Evolutionary conservation across 805 yeast genomes (phyloP).

Genomic region (Candida coquimbonensis): DNA sequence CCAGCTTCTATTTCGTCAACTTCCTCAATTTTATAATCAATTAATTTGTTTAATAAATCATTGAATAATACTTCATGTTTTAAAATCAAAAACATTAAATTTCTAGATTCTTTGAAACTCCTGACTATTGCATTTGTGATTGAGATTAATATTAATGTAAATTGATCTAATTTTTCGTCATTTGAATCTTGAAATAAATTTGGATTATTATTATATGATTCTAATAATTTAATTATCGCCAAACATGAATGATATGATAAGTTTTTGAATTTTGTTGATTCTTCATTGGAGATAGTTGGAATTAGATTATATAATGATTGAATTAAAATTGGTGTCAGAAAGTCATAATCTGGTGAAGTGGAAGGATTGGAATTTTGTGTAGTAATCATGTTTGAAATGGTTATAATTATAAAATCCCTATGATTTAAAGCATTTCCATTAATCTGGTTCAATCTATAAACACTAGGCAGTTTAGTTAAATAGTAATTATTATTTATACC

Average conservation of each 20-base stretch:
- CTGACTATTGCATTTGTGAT: slow-evolving; percentile 46
- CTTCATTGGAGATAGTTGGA: slow-evolving; percentile 29
- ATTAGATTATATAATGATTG: slow-evolving; percentile 59
- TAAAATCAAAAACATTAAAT: slow-evolving; percentile 43
- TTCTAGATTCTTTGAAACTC: slow-evolving; percentile 43
- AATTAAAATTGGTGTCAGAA: slow-evolving; percentile 41
- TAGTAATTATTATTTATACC: slow-evolving; percentile 38
- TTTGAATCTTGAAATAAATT: slow-evolving; percentile 15
- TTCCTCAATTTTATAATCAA: slow-evolving; percentile 6
- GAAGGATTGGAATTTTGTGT: too few species aligned
- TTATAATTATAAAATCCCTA: slow-evolving; percentile 57
- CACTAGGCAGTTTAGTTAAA: slow-evolving; percentile 43
- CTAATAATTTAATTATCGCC: slow-evolving; percentile 34
- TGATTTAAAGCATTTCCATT: slow-evolving; percentile 39
- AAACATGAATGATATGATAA: slow-evolving; percentile 46
- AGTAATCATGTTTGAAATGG: slow-evolving; percentile 33
- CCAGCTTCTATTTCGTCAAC: slow-evolving; percentile 1
- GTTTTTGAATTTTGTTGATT: slow-evolving; percentile 28
- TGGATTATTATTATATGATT: slow-evolving; percentile 24
- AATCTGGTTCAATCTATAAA: slow-evolving; percentile 36
- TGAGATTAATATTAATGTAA: slow-evolving; percentile 54
- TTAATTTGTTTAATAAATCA: slow-evolving; percentile 5
- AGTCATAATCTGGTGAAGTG: slow-evolving; percentile 13
- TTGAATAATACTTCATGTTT: slow-evolving; percentile 28
- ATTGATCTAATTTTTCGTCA: slow-evolving; percentile 41